A percentile compares a stretch with the other conserved stretches of the same genome.
phyloP scores from a whole-genome alignment of 2,329 filamentous ascomycete species.

The Neurospora crassa region DNA sequence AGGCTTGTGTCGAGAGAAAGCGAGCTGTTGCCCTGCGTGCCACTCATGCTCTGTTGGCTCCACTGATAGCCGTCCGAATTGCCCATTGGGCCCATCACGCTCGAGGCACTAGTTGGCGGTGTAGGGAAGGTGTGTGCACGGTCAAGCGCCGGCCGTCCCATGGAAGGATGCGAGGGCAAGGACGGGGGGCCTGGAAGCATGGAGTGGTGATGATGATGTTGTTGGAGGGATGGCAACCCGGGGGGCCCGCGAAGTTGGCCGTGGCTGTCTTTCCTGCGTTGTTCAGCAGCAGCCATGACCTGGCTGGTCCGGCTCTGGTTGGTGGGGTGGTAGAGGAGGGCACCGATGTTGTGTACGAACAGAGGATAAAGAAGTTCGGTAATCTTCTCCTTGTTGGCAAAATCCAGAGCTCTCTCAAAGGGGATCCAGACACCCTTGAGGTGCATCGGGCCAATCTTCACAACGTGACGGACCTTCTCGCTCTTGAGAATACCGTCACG shows the following conservation, averaged over 20 bases:
- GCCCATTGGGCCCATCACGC: conserved; percentile 65
- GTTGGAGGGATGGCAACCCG: conserved; percentile 58
- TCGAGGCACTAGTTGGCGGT: conserved; percentile 85
- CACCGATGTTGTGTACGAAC: conserved; percentile 95
- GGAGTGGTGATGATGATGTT: conserved; percentile 45
- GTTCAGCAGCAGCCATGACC: conserved; percentile 77
- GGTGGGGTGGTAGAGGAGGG: conserved; percentile 84
- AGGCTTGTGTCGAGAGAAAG: conserved; percentile 74
- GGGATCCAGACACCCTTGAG: conserved; percentile 98
- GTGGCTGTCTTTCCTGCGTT: conserved; percentile 62
- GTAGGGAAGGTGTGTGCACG: conserved; percentile 90
- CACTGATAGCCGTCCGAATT: conserved; percentile 75
- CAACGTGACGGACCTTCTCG: conserved; percentile 91
- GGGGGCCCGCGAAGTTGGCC: conserved; percentile 52
- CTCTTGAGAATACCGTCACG: conserved; percentile 96
- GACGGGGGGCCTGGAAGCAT: conserved; percentile 51
- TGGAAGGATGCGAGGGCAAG: conserved; percentile 57
- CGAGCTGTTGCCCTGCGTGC: conserved; percentile 54
- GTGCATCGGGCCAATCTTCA: conserved; percentile 99
- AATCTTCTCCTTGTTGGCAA: conserved; percentile 99
- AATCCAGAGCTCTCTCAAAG: conserved; percentile 93
- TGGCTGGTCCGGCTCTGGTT: conserved; percentile 76
- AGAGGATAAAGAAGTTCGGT: conserved; percentile 90
- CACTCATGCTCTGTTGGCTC: conserved; percentile 53
- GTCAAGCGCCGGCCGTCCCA: conserved; percentile 68